Base-by-base conservation (phyloP, 2,329 filamentous ascomycete species). In the Penicillium digitatum region DNA sequence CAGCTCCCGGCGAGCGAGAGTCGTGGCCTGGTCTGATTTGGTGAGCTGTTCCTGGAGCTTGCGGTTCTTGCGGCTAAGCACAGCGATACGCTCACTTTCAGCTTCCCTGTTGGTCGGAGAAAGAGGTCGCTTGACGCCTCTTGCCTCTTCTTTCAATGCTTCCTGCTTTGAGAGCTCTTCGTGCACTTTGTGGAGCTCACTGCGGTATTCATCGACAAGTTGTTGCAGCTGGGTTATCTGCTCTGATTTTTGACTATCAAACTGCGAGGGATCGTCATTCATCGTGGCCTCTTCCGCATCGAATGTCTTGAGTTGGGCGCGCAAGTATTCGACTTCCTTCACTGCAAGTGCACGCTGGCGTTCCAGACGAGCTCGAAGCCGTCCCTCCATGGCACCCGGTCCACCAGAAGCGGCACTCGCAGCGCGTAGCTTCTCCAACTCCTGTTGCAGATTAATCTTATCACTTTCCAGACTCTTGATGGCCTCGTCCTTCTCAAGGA, bases 241-340 rank as follows among this genome's bases (percentile, higher is more conserved):
- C 58, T 87, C 81, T 0, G 81, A 78, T 60, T 91, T 93, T 20
- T 85, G 81, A 62, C 88, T 83, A 66, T 99, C 90, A 51, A 88
- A 87, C 40, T 71, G 73, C 32, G 83, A 85, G 32, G 90, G 89
- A 0, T 89, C 85, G 52, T 66, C 66, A 43, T 93, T 86, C 76
- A 96, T 88, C 0, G 92, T 92, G 50, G 85, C 84, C 66, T 97
- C 92, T 72, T 99, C 94, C 0, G 85, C 83, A 66, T 97, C 90
- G 57, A 95, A 88, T 0, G 89, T 87, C 74, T 92, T 92, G 52
- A 97, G 81, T 72, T 99, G 94, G 0, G 90, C 93, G 22, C 94
- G 88, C 7, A 99, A 81, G 69, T 95, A 96, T 63, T 96, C 92
- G 0, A 94, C 90, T 70, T 99, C 95, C 69, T 96, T 96, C 24